Evolutionary conservation across 805 yeast species (phyloP).

Genomic region (Candida dajiaensis): DNA sequence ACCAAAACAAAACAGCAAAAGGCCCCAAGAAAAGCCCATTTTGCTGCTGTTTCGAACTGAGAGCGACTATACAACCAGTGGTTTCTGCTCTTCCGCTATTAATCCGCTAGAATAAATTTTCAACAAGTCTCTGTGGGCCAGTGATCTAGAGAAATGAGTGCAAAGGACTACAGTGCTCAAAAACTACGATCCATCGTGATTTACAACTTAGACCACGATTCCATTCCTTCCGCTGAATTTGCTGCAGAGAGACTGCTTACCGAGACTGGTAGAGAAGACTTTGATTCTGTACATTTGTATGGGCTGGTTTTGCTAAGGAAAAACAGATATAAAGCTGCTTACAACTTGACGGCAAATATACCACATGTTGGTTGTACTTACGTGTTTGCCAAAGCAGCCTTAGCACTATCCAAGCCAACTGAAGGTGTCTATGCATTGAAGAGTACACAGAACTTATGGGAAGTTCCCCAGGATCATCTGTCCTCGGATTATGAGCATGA

Average conservation of each 20-base stretch:
- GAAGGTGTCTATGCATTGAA: conserved; percentile 58
- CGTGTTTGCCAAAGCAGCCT: conserved; percentile 64
- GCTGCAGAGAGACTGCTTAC: conserved; percentile 79
- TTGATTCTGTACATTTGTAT: conserved; percentile 62
- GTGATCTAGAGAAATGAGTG: conserved; percentile 8
- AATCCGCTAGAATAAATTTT: not conserved
- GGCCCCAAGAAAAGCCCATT: not conserved
- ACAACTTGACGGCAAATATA: conserved; percentile 39
- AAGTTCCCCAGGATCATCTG: conserved; percentile 8
- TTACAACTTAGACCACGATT: conserved; percentile 66
- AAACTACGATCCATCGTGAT: conserved; percentile 54
- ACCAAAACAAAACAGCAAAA: not conserved
- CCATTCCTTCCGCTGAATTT: conserved; percentile 73
- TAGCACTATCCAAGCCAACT: conserved; percentile 44
- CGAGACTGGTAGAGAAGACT: conserved; percentile 34
- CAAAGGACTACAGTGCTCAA: conserved; percentile 24
- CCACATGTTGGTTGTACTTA: conserved; percentile 71
- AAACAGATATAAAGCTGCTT: conserved; percentile 57
- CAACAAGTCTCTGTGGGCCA: not conserved
- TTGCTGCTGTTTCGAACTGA: not conserved
- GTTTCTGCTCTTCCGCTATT: not conserved
- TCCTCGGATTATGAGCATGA: conserved; percentile 33
- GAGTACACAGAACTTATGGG: conserved; percentile 33
- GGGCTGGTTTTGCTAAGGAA: conserved; percentile 60
- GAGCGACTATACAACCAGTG: not conserved